Base-by-base conservation (phyloP, 257 asterid species). In the Verbena officinalis region DNA sequence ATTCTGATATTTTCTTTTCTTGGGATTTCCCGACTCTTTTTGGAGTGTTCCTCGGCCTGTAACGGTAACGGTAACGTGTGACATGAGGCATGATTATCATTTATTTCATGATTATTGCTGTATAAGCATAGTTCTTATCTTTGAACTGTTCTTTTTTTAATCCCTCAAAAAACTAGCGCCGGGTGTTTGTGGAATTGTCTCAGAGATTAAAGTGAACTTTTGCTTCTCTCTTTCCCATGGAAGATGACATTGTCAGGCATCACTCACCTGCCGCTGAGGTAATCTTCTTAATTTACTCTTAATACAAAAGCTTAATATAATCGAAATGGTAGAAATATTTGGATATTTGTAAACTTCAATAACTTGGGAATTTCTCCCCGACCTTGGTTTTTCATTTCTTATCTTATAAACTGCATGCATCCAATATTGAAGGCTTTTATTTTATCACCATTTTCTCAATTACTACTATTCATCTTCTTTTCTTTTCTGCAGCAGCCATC, bases 231-330 rank as follows among this genome's bases (percentile, higher is more conserved):
- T 57, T 52, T 55, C 33, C 48, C 40, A 72, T 73, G 83, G 80
- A 73, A 57, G 64, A 64, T 54, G 70, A 59, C 0, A 27, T 27
- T 27, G 33, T 2, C 2, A 55, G 65, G 20, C 71, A 21, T 61
- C 74, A 62, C 27, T 69, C 74, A 5, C 45, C 76, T 23, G 42
- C 61, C 23, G 11, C 54, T 38, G 60, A 55, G 79, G 83, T 77
- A 68, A 42, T 53, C 9, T 42, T 12, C 21, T 9, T 56, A n/a
- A n/a, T 21, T 5, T 56, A 23, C 40, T 9, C 19, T 27, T 52
- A 46, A 12, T 55, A 43, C 21, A 27, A 12, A 23, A 55, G 22
- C 66, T 55, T 31, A 59, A 39, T 20, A 42, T 21, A 21, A 36
- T 27, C 0, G 10, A 24, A 27, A 11, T 50, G 6, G 7, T 22